Conservation (phyloP, 805 yeast species). For the Yarrowia divulgata region DNA sequence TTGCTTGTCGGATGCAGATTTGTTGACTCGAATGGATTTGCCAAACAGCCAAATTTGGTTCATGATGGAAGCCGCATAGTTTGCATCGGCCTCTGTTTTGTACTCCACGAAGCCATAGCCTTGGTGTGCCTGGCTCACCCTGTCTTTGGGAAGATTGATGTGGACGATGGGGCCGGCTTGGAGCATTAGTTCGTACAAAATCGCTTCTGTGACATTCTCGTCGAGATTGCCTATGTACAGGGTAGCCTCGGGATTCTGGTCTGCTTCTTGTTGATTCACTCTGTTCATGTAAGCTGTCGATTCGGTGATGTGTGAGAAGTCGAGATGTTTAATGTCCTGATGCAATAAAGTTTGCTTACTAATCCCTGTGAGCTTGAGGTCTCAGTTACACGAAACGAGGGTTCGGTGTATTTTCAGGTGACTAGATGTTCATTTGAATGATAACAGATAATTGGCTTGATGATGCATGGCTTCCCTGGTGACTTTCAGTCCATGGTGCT, state of each 20-base stretch:
- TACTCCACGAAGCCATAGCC: conserved; percentile 92
- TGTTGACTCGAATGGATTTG: conserved; percentile 64
- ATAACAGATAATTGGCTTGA: no score
- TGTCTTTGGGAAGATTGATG: conserved; percentile 80
- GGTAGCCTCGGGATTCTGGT: conserved; percentile 67
- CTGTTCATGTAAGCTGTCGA: conserved; percentile 21
- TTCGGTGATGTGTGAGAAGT: neutral
- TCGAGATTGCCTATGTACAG: conserved; percentile 86
- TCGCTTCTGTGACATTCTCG: conserved; percentile 69
- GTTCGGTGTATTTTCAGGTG: no score
- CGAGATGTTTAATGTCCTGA: neutral
- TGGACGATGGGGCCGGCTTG: conserved; percentile 82
- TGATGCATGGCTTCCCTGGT: no score
- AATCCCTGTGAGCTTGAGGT: no score
- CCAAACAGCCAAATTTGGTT: conserved; percentile 69
- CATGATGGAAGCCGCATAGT: conserved; percentile 68
- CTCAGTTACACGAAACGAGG: no score
- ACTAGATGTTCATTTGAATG: no score
- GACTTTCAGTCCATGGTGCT: no score
- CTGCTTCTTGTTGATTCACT: conserved; percentile 50
- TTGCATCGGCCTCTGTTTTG: conserved; percentile 64
- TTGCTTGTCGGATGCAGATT: conserved; percentile 53
- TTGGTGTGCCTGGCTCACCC: conserved; percentile 71
- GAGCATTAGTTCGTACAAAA: conserved; percentile 80
- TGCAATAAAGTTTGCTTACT: no score